Conservation (phyloP, 2,329 filamentous ascomycete genomes). For the Pseudocercospora eumusae region DNA sequence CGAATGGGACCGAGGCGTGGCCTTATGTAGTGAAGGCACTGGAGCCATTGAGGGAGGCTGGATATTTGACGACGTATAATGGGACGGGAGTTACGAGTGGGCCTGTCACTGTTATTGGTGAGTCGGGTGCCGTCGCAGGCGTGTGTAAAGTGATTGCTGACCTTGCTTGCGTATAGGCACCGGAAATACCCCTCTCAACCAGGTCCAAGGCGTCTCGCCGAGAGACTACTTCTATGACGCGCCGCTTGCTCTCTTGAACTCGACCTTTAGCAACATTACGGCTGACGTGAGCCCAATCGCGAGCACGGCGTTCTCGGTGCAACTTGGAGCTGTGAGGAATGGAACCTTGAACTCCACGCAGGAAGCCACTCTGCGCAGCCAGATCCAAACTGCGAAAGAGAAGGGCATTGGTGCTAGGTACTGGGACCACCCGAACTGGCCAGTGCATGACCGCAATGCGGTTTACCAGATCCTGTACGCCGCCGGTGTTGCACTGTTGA, state of each 20-base stretch:
- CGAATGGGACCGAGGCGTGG: slow-evolving; percentile 58
- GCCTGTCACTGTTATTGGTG: slow-evolving; percentile 61
- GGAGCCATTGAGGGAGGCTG: slow-evolving; percentile 56
- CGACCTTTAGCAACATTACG: slow-evolving; percentile 50
- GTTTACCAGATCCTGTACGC: slow-evolving; percentile 60
- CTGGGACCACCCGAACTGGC: slow-evolving; percentile 64
- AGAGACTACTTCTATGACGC: slow-evolving; percentile 62
- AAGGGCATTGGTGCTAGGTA: slow-evolving; percentile 63
- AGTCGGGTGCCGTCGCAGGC: background rate
- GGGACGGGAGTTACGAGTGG: slow-evolving; percentile 50
- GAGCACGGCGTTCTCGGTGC: slow-evolving; percentile 52
- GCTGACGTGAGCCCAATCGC: slow-evolving; percentile 56
- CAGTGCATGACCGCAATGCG: slow-evolving; percentile 58
- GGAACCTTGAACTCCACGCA: slow-evolving; percentile 51
- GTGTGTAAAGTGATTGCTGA: background rate
- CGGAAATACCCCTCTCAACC: slow-evolving; percentile 53
- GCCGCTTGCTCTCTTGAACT: slow-evolving; percentile 50
- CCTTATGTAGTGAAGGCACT: slow-evolving; percentile 58
- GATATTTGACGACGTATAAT: slow-evolving; percentile 57
- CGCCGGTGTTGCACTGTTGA: slow-evolving; percentile 62
- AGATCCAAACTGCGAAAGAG: slow-evolving; percentile 56
- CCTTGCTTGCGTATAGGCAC: slow-evolving; percentile 40
- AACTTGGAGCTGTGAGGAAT: slow-evolving; percentile 44
- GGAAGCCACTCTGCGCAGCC: slow-evolving; percentile 52
- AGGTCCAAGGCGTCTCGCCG: slow-evolving; percentile 49